Evolutionary conservation across 1,284 basidiomycete genomes (phyloP).

Genomic region (Thecaphora thlaspeos): DNA sequence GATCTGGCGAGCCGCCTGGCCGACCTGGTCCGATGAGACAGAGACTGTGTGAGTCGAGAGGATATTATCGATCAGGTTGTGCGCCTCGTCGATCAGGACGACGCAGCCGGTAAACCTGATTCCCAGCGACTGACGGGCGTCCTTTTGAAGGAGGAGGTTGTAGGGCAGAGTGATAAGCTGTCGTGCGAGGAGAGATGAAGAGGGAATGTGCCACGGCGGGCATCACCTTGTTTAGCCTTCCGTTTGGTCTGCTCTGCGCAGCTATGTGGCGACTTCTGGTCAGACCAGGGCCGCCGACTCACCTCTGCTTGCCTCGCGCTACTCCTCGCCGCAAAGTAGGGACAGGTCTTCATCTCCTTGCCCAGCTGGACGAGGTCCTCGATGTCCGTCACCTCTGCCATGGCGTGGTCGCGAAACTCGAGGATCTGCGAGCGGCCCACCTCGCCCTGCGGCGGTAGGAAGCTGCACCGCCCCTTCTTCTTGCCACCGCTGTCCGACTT

Average conservation of each 20-base stretch:
- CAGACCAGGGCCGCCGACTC: too few species aligned
- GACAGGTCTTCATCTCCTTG: constrained; percentile 70
- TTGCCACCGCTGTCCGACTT: constrained; percentile 1
- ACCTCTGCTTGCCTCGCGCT: constrained; percentile 90
- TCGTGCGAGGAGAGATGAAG: too few species aligned
- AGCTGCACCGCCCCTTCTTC: constrained; percentile 64
- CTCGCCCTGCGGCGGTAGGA: constrained; percentile 67
- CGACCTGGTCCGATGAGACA: constrained; percentile 67
- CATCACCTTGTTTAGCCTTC: too few species aligned
- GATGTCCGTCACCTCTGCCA: constrained; percentile 80
- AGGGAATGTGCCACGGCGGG: not conserved
- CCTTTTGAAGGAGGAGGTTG: constrained; percentile 82
- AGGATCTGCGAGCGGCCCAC: constrained; percentile 63
- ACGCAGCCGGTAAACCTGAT: constrained; percentile 72
- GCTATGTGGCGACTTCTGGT: too few species aligned
- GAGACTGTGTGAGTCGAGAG: constrained; percentile 78
- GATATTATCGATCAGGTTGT: constrained; percentile 73
- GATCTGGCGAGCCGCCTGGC: constrained; percentile 73
- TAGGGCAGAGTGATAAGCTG: constrained; percentile 89
- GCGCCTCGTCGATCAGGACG: constrained; percentile 92
- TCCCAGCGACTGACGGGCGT: constrained; percentile 79
- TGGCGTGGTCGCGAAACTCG: constrained; percentile 83
- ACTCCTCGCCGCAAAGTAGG: constrained; percentile 85
- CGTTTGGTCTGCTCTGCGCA: too few species aligned
- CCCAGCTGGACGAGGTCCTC: constrained; percentile 84